Percentiles rank a stretch among this genome's conserved stretches.
These are phyloP conservation scores for Lotmaria passim DNA, from an alignment of 208 protist species.

Conservation along the genomic window DNA sequence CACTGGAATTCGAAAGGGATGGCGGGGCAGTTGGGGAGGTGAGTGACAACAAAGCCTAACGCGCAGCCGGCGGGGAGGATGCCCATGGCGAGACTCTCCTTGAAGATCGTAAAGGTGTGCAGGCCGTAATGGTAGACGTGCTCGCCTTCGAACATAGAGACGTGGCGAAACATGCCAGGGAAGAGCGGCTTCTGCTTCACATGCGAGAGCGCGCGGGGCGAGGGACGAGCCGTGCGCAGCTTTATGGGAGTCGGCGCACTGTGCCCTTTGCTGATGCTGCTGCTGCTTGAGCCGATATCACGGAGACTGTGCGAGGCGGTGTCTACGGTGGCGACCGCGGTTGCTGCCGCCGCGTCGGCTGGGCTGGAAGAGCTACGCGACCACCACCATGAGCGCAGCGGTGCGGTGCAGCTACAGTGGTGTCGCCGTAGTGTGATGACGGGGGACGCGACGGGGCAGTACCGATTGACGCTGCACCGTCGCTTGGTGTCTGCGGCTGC, in stretches of 20 bases:
- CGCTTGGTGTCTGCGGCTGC: background rate
- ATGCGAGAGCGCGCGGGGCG: slow-evolving; percentile 45
- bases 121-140: slow-evolving; percentile 75
- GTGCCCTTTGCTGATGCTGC: background rate
- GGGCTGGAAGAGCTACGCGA: background rate
- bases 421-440: background rate
- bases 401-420: slow-evolving; percentile 3
- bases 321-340: slow-evolving; percentile 2
- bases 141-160: slow-evolving; percentile 76
- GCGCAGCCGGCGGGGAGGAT: slow-evolving; percentile 66
- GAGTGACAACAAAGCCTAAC: slow-evolving; percentile 45
- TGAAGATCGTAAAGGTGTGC: slow-evolving; percentile 70
- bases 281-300: background rate
- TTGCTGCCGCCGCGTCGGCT: background rate
- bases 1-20: slow-evolving; percentile 49
- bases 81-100: slow-evolving; percentile 54
- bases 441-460: background rate
- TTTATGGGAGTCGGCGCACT: background rate
- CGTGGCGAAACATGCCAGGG: slow-evolving; percentile 56
- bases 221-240: slow-evolving; percentile 25
- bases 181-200: slow-evolving; percentile 72
- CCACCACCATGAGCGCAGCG: background rate
- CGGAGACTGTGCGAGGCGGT: background rate
- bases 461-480: background rate
- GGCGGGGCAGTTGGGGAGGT: slow-evolving; percentile 31